Evolutionary conservation across 2,329 filamentous ascomycete genomes (phyloP), one percentile per base, ranked within the genome.

Genomic region (Leptoxyphium fumago): DNA sequence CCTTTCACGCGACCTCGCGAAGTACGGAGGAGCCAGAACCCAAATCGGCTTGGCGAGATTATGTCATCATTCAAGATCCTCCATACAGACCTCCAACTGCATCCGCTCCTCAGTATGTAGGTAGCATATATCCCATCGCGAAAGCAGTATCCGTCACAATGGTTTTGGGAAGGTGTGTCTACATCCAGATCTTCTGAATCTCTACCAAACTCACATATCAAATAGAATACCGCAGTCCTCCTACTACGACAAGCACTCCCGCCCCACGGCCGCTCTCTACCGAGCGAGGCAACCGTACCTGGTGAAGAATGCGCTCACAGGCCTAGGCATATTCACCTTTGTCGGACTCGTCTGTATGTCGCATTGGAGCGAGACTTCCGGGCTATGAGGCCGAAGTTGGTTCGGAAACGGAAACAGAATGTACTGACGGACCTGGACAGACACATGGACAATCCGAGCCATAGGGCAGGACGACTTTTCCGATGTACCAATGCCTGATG

Each of bases 391-490:
- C 21, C 7, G 21, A 26, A 26, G 21, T 10, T 40, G 29, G 7
- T 6, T 18, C 8, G 28, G 32, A 13, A 7, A 48, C 10, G 2
- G 17, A 2, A 30, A 21, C 45, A 53, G n/a, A 49, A 18, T 21
- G 10, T 14, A 8, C 10, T n/a, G 28, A 40, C 7, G 21, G 21
- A 3, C 21, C 21, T 26, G 21, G 21, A 29, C 47, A 83, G 80
- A 84, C 59, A 67, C 73, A 44, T 84, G 76, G 62, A 84, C 80
- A 38, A 82, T 98, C 60, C 76, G 72, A 52, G 86, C 85, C 44
- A 84, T 98, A 59, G 86, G 89, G 38, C 91, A 96, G 66, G 91
- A 96, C 64, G 85, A 95, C 53, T 98, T 98, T 68, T 84, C 88
- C 46, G 91, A 98, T 61, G 88, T 96, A 55, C 80, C 86, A 61